These are phyloP conservation scores for Pseudonitzschia multistriata DNA, from an alignment of 108 stramenopile genomes.

Conservation along the genomic window DNA sequence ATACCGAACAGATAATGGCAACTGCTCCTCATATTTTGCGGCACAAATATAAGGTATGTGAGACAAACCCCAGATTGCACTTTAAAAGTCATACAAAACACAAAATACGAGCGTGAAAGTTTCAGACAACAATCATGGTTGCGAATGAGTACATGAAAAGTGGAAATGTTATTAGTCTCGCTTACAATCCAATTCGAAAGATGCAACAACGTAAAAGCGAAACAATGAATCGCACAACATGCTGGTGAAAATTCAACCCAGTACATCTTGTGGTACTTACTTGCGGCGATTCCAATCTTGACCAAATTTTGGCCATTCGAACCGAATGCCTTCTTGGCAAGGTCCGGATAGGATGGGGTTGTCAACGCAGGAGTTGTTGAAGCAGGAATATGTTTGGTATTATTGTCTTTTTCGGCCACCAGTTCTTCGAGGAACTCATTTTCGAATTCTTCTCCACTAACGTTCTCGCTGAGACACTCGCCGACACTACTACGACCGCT, in stretches of 20 bases:
- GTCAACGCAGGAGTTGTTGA: not conserved
- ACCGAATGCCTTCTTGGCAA: conserved; percentile 52
- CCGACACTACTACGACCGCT: not conserved
- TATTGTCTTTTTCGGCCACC: not conserved
- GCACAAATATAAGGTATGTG: conserved; percentile 59
- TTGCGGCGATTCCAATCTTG: conserved; percentile 42
- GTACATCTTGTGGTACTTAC: not conserved
- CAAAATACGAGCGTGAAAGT: too few species aligned
- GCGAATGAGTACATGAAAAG: too few species aligned
- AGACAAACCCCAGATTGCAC: conserved; percentile 60
- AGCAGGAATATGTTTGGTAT: too few species aligned
- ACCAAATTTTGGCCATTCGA: conserved; percentile 28
- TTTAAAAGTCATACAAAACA: conserved; percentile 19
- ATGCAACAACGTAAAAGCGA: not conserved
- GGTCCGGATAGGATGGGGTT: conserved; percentile 45
- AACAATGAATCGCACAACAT: not conserved
- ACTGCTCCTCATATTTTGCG: conserved; percentile 38
- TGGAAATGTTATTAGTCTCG: not conserved
- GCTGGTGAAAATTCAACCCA: not conserved
- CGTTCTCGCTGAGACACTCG: not conserved
- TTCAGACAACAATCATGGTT: not conserved
- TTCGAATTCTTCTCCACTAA: not conserved
- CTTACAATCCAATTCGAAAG: not conserved
- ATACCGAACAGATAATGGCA: conserved; percentile 5
- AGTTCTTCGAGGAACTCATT: conserved; percentile 4